phyloP scores from a whole-genome alignment of 2,329 filamentous ascomycete species.

The Aspergillus piperis region DNA sequence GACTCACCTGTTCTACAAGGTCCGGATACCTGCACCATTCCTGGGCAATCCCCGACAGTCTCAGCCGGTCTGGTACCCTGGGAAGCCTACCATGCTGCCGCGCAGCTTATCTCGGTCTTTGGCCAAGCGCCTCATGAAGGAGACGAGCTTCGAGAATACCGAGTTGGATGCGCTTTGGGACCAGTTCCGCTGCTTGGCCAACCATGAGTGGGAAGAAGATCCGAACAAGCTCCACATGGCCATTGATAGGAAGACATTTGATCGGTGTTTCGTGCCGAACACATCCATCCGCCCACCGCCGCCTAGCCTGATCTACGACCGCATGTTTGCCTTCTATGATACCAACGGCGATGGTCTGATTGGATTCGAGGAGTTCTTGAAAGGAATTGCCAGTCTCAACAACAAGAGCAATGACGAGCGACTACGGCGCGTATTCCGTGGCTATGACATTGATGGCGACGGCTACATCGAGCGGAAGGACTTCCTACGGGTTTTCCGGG shows the following conservation, averaged over 20 bases:
- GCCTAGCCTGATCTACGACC: slow-evolving; percentile 89
- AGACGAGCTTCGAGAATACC: slow-evolving; percentile 78
- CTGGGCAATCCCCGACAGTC: slow-evolving; percentile 76
- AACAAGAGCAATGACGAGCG: slow-evolving; percentile 64
- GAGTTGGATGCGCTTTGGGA: slow-evolving; percentile 95
- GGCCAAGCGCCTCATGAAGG: slow-evolving; percentile 67
- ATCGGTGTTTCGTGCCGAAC: slow-evolving; percentile 84
- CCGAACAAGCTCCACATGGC: slow-evolving; percentile 75
- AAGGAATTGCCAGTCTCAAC: slow-evolving; percentile 70
- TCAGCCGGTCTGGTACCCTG: slow-evolving; percentile 83
- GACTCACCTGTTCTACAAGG: slow-evolving; percentile 96
- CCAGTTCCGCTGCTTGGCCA: slow-evolving; percentile 93
- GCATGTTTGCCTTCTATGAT: slow-evolving; percentile 97
- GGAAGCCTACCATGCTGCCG: slow-evolving; percentile 73
- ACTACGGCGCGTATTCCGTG: slow-evolving; percentile 74
- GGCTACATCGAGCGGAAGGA: slow-evolving; percentile 83
- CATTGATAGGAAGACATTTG: slow-evolving; percentile 91
- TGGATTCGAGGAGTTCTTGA: slow-evolving; percentile 87
- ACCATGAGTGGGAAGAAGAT: slow-evolving; percentile 78
- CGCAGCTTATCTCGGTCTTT: slow-evolving; percentile 67
- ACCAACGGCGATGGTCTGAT: slow-evolving; percentile 86
- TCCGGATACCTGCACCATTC: slow-evolving; percentile 83
- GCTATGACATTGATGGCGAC: slow-evolving; percentile 88
- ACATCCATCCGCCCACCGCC: slow-evolving; percentile 74
- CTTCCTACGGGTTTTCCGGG: slow-evolving; percentile 86